Evolutionary conservation across 2,329 filamentous ascomycete genomes (phyloP).

Genomic region (Venturia asperata): DNA sequence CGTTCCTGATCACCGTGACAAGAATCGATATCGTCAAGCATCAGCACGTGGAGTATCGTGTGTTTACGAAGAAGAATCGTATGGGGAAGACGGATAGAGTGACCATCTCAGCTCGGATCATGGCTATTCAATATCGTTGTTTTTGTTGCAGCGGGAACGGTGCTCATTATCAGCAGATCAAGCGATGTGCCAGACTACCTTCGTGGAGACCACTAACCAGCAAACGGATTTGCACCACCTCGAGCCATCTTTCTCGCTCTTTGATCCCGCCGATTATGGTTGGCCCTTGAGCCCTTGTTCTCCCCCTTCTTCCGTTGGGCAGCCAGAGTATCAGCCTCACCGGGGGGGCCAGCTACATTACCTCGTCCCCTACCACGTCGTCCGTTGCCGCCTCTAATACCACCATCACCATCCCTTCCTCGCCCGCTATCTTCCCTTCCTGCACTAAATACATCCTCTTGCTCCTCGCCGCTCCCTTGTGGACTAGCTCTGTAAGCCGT

Average conservation of each 20-base stretch:
- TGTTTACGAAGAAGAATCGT: too few species aligned
- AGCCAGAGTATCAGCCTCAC: constrained; percentile 63
- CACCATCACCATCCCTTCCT: constrained; percentile 41
- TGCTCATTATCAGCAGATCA: too few species aligned
- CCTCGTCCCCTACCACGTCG: constrained; percentile 35
- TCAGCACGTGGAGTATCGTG: too few species aligned
- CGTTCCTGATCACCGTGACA: too few species aligned
- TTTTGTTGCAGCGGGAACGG: too few species aligned
- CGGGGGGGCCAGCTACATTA: constrained; percentile 56
- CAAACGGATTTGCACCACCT: constrained; percentile 27
- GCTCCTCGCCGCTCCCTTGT: constrained; percentile 50
- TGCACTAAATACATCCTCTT: constrained; percentile 37
- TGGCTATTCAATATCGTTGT: too few species aligned
- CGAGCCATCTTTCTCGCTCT: constrained; percentile 56
- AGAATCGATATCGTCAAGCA: too few species aligned
- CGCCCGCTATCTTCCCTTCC: constrained; percentile 44
- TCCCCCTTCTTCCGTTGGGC: constrained; percentile 73
- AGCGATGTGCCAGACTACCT: too few species aligned
- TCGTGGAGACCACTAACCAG: neutral
- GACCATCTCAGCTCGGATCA: too few species aligned
- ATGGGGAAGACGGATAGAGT: too few species aligned
- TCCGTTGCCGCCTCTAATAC: constrained; percentile 30
- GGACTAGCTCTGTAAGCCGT: constrained; percentile 57
- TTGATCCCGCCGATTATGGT: constrained; percentile 76
- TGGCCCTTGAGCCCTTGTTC: constrained; percentile 72